phyloP scores from a whole-genome alignment of 441 rosid genomes.

The Pelargonium exstipulatum region DNA sequence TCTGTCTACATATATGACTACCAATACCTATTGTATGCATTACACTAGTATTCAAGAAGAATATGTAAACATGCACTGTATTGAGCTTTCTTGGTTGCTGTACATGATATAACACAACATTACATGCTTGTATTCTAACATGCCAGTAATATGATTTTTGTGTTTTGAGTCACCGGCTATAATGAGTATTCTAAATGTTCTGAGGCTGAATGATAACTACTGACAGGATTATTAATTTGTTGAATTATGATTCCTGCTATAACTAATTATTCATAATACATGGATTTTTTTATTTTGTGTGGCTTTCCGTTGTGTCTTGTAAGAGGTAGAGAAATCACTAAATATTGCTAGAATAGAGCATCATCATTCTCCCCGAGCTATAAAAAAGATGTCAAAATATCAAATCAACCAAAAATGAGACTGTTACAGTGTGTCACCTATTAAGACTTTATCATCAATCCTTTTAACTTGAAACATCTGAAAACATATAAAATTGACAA shows the following conservation, averaged over 20 bases:
- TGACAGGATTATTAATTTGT: neutral
- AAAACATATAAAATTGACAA: too few relatives aligned
- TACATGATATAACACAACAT: too few relatives aligned
- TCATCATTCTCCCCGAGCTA: neutral
- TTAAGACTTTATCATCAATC: neutral
- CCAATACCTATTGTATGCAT: too few relatives aligned
- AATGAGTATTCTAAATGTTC: neutral
- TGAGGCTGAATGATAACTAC: neutral
- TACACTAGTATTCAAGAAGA: too few relatives aligned
- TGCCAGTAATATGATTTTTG: neutral
- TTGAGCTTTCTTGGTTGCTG: too few relatives aligned
- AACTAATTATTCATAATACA: neutral
- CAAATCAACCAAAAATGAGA: neutral
- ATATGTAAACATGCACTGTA: too few relatives aligned
- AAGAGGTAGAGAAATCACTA: neutral
- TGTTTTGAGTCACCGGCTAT: too few relatives aligned
- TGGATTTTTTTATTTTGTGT: neutral
- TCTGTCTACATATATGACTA: too few relatives aligned
- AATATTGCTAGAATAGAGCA: neutral
- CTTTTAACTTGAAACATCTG: neutral
- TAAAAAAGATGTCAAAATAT: neutral
- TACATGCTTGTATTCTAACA: neutral
- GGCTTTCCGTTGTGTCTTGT: neutral
- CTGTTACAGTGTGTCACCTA: neutral
- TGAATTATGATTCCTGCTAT: neutral